Percentiles rank a stretch among this genome's conserved stretches.
Evolutionary conservation across 73 alveolate genomes (phyloP).

Genomic region (Tetrahymena elliotti): DNA sequence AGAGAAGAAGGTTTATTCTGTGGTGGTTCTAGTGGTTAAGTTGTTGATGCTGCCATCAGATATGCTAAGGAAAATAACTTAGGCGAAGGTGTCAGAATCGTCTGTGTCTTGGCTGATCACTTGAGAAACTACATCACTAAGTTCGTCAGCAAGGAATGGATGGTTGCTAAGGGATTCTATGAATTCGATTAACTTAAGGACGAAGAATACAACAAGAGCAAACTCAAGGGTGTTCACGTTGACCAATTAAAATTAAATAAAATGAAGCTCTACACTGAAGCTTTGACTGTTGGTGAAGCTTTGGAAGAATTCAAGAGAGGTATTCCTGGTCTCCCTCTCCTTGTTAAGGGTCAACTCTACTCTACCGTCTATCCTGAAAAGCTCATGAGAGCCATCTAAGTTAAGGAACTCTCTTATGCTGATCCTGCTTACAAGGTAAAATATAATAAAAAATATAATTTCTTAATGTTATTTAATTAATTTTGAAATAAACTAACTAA

Average conservation of each 20-base stretch:
- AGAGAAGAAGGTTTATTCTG: constrained; percentile 72
- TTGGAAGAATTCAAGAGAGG: not conserved
- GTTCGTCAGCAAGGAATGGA: constrained; percentile 77
- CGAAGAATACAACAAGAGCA: not conserved
- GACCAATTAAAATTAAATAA: not conserved
- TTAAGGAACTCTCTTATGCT: not conserved
- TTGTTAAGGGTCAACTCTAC: not conserved
- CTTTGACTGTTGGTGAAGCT: not conserved
- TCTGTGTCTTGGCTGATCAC: constrained; percentile 63
- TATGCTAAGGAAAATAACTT: constrained; percentile 44
- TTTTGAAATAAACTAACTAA: too few relatives aligned
- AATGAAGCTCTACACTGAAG: not conserved
- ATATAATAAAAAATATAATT: too few relatives aligned
- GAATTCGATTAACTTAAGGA: constrained; percentile 37
- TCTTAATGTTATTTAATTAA: too few relatives aligned
- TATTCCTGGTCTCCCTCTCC: not conserved
- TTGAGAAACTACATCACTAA: constrained; percentile 77
- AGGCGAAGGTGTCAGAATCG: constrained; percentile 64
- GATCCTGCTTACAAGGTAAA: not conserved
- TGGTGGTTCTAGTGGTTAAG: constrained; percentile 77
- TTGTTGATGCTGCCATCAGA: constrained; percentile 63
- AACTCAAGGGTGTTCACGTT: not conserved
- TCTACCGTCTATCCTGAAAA: not conserved
- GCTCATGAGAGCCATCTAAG: not conserved
- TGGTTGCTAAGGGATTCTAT: constrained; percentile 69